phyloP scores from a whole-genome alignment of 352 stramenopile species.

The Pythium phragmiticola region DNA sequence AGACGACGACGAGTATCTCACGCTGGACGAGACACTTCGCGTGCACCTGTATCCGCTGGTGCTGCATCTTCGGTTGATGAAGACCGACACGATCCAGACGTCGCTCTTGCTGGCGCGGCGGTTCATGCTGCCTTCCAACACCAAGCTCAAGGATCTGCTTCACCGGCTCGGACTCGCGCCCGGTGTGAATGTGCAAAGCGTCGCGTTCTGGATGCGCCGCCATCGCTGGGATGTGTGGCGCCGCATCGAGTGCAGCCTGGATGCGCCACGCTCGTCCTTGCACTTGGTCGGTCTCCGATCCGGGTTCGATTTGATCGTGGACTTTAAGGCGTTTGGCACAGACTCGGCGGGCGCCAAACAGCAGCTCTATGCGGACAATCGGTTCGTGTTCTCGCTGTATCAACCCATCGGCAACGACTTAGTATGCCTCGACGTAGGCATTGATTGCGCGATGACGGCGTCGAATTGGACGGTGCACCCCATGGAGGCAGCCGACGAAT shows the following conservation, averaged over 20 bases:
- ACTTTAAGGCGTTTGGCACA: constrained; percentile 47
- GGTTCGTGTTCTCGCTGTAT: constrained; percentile 46
- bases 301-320: constrained; percentile 60
- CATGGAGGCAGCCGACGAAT: constrained; percentile 9
- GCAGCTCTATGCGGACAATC: constrained; percentile 25
- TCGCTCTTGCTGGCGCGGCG: constrained; percentile 53
- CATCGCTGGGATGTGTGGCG: constrained; percentile 56
- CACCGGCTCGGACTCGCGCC: constrained; percentile 51
- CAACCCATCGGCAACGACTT: constrained; percentile 70
- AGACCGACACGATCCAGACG: constrained; percentile 55
- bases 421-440: constrained; percentile 30
- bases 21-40: constrained; percentile 10
- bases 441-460: constrained; percentile 36
- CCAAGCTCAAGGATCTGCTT: constrained; percentile 59
- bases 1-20: constrained; percentile 9
- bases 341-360: constrained; percentile 26
- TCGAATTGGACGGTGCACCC: constrained; percentile 37
- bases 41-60: constrained; percentile 59
- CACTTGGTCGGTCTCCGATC: constrained; percentile 43
- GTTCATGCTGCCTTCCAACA: constrained; percentile 39
- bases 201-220: constrained; percentile 64
- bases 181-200: constrained; percentile 50
- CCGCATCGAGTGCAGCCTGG: constrained; percentile 53
- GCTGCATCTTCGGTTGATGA: constrained; percentile 54
- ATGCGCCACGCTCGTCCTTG: constrained; percentile 40